Evolutionary conservation across 306 rosid species (phyloP).

Genomic region (Phaseolus lunatus): DNA sequence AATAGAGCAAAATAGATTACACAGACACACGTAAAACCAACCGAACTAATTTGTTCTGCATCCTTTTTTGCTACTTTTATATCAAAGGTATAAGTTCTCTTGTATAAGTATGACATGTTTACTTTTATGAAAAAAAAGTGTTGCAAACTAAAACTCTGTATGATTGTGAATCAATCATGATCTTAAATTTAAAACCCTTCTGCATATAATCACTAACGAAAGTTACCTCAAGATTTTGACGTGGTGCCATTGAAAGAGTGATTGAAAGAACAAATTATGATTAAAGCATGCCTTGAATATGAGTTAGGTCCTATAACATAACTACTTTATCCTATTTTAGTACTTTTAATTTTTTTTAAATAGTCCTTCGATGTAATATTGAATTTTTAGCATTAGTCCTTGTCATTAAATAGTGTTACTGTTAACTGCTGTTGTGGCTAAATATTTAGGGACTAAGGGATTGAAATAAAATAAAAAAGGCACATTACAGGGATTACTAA

Average conservation of each 20-base stretch:
- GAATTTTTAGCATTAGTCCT: not conserved
- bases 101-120: not conserved
- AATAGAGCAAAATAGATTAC: not conserved
- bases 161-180: not conserved
- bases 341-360: not conserved
- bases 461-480: not conserved
- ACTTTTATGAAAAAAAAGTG: not conserved
- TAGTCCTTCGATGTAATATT: not conserved
- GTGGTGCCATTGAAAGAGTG: not conserved
- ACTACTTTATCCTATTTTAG: not conserved
- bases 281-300: not conserved
- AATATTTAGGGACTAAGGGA: not conserved
- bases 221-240: not conserved
- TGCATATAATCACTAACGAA: not conserved
- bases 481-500: not conserved
- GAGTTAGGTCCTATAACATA: not conserved
- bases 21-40: not conserved
- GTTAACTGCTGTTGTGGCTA: not conserved
- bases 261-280: not conserved
- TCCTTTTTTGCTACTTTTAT: not conserved
- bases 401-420: not conserved
- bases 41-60: not conserved
- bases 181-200: constrained; percentile 8
- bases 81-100: not conserved
- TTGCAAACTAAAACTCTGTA: not conserved